These are phyloP conservation scores for Priceomyces fermenticarens DNA, from an alignment of 805 yeast genomes.

Conservation along the genomic window DNA sequence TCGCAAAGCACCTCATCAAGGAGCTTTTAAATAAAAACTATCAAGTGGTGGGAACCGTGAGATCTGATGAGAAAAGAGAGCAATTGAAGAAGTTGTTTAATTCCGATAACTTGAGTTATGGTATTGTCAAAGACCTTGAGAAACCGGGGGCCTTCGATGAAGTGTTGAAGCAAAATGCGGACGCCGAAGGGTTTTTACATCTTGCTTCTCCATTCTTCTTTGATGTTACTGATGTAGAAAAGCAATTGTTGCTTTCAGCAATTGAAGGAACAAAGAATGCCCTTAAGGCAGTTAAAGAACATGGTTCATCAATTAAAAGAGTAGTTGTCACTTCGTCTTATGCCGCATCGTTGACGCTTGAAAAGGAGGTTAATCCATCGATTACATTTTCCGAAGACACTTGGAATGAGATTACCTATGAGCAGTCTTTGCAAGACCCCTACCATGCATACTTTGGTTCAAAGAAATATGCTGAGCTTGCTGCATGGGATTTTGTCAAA, in stretches of 20 bases:
- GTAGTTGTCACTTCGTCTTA: conserved; percentile 54
- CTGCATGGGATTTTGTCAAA: conserved; percentile 56
- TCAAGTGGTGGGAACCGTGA: conserved; percentile 48
- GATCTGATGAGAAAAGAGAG: conserved; percentile 41
- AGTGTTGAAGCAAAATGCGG: conserved; percentile 41
- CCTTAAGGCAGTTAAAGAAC: conserved; percentile 42
- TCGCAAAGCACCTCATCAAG: conserved; percentile 48
- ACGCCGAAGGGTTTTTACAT: conserved; percentile 52
- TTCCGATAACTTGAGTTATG: conserved; percentile 19
- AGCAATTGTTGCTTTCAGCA: conserved; percentile 51
- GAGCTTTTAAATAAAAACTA: conserved; percentile 38
- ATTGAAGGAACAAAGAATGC: conserved; percentile 48
- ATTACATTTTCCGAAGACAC: conserved; percentile 35
- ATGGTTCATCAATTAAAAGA: conserved; percentile 39
- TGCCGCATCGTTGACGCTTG: conserved; percentile 36
- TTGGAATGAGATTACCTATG: conserved; percentile 55
- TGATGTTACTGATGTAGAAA: conserved; percentile 37
- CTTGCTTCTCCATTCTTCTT: conserved; percentile 56
- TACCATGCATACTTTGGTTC: conserved; percentile 53
- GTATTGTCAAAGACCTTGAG: conserved; percentile 42
- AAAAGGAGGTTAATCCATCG: no score
- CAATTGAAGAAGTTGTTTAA: conserved; percentile 26
- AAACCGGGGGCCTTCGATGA: conserved; percentile 39
- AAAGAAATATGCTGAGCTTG: conserved; percentile 58
- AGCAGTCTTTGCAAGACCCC: conserved; percentile 39